Evolutionary conservation across 192 early-diverging fungal species (phyloP), one percentile per base, ranked within the genome.

Genomic region (Coemansia sp.): DNA sequence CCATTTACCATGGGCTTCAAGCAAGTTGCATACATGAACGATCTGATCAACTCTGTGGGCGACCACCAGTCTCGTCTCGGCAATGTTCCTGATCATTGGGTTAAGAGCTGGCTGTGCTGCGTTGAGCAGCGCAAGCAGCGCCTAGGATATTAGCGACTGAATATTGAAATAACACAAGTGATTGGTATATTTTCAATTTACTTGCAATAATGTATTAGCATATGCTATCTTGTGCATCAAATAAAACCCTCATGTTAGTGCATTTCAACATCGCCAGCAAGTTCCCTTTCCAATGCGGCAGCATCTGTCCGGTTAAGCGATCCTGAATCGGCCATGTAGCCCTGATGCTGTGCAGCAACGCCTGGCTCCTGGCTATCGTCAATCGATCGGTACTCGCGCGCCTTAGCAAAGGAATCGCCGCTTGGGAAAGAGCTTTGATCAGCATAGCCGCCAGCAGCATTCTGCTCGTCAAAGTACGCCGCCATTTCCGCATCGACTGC

Each of bases 341-440:
- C 49, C 61, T 62, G 65, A 45, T 80, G 72, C 62, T 74, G 65
- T 1, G 77, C 72, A 21, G 77, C 77, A 10, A 74, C 62, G 2
- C 77, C 77, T 5, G 72, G 77, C 56, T 80, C 77, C 50, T 62
- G 58, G 55, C 67, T 73, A 29, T 80, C 72, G 43, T 80, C 70
- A 10, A 71, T 58, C 2, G 51, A 25, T 14, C 72, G 68, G 63
- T 71, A 80, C 59, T 80, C 72, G 29, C 72, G 77, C n/a, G 72
- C 72, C 15, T 53, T 39, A 11, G 77, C 72, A 68, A 80, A 80
- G 4, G 68, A 62, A 24, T 60, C 52, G 27, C 60, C 37, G 32
- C 37, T 68, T 3, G 67, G 65, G 38, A 70, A 50, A 3, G 62
- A 60, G 15, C 61, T 60, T n/a, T 38, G 24, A 4, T 61, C 61